phyloP scores from a whole-genome alignment of 495 filamentous ascomycete genomes.

The Thermothielavioides terrestris region DNA sequence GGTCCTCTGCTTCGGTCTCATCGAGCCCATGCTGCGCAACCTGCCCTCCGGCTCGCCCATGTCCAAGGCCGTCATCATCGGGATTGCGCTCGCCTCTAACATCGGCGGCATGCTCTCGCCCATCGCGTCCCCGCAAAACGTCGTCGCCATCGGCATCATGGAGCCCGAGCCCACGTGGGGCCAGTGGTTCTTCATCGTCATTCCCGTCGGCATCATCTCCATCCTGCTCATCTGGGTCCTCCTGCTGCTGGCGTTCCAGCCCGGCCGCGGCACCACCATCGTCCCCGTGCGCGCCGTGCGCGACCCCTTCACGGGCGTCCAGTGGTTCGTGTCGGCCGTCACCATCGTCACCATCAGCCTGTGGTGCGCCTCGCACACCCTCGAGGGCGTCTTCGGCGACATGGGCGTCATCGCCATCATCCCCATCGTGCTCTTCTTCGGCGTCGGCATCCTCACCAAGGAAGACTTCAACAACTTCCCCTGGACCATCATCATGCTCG shows the following conservation, averaged over 20 bases:
- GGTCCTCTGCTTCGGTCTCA: conserved; percentile 96
- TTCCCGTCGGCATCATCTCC: conserved; percentile 86
- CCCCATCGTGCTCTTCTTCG: conserved; percentile 92
- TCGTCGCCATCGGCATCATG: conserved; percentile 95
- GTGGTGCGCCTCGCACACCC: conserved; percentile 87
- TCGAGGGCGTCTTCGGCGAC: conserved; percentile 82
- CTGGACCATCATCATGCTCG: conserved; percentile 99
- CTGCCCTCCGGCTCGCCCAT: conserved; percentile 82
- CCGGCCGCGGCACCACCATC: conserved; percentile 77
- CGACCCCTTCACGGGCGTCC: conserved; percentile 78
- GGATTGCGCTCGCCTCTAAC: conserved; percentile 91
- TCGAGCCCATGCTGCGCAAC: conserved; percentile 92
- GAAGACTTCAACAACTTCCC: conserved; percentile 99
- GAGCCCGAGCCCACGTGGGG: conserved; percentile 80
- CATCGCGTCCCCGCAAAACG: conserved; percentile 94
- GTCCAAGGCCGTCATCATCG: conserved; percentile 89
- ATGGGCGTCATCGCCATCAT: conserved; percentile 99
- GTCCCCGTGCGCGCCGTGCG: conserved; percentile 82
- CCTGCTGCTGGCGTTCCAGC: conserved; percentile 74
- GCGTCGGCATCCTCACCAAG: conserved; percentile 93
- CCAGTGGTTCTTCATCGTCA: conserved; percentile 90
- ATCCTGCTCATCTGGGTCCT: conserved; percentile 85
- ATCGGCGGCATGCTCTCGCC: conserved; percentile 94
- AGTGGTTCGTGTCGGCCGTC: conserved; percentile 84
- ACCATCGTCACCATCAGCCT: conserved; percentile 82